Percentiles rank a stretch among this genome's conserved stretches.
phyloP scores from a whole-genome alignment of 768 basidiomycete species.

The Dictyophora rubrovolvata region DNA sequence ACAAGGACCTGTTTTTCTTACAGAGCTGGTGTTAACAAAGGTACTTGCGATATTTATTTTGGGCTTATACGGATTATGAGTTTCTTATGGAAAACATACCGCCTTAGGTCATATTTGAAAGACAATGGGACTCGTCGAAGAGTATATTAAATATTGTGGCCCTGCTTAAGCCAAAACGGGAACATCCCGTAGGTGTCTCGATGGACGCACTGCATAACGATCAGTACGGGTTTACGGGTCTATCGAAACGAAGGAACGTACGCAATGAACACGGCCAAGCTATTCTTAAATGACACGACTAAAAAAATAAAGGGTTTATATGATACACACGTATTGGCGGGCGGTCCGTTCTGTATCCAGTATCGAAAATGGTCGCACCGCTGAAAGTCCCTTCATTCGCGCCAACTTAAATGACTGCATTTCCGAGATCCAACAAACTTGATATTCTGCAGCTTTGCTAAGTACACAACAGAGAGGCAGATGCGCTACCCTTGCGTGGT shows the following conservation, averaged over 20 bases:
- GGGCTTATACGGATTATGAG: constrained; percentile 24
- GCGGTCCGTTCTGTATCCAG: constrained; percentile 68
- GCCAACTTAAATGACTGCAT: constrained; percentile 69
- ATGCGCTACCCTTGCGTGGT: too few relatives aligned
- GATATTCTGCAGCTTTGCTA: too few relatives aligned
- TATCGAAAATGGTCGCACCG: constrained; percentile 83
- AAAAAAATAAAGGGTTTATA: not conserved
- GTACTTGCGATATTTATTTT: constrained; percentile 66
- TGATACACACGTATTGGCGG: constrained; percentile 43
- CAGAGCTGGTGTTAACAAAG: constrained; percentile 24
- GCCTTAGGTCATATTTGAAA: constrained; percentile 66
- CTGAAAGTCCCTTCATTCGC: constrained; percentile 77
- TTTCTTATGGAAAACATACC: constrained; percentile 28
- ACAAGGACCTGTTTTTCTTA: constrained; percentile 51
- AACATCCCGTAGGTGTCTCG: constrained; percentile 48
- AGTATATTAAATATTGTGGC: constrained; percentile 4
- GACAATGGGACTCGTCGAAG: not conserved
- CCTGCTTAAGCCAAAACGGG: not conserved
- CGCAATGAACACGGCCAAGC: constrained; percentile 69
- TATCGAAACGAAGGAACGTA: not conserved
- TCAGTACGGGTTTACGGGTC: not conserved
- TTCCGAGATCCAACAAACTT: too few relatives aligned
- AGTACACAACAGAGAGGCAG: too few relatives aligned
- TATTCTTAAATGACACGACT: constrained; percentile 15
- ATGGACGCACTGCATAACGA: constrained; percentile 42